Evolutionary conservation across 805 yeast species (phyloP), one percentile per base, ranked within the genome.

Genomic region (Pichia rugopelliculosa): DNA sequence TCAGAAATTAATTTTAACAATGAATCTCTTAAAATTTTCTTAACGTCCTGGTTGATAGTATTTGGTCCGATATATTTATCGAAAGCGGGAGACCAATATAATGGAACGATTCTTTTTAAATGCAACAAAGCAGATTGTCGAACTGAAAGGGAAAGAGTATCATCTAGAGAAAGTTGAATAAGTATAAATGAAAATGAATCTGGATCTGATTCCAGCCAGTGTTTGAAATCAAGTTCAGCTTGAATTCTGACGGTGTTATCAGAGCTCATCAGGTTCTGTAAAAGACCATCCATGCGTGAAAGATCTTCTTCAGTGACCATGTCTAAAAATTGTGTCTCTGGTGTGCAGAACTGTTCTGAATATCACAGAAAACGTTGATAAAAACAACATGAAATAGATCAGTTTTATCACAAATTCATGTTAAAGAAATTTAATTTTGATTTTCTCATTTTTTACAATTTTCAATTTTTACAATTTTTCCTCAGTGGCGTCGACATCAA

Each of bases 41-140:
- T 88, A 13, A 71, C 66, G 0, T 73, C 75, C 42, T 73, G 79
- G 11, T 67, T 59, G 12, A 87, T 62, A 6, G 66, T 50, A n/a
- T 38, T 33, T 0, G 82, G 81, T 0, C 95, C 95, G 17, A 69
- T 62, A 60, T 77, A 90, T 15, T 87, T 80, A 46, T 76, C 81
- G 62, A 89, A 88, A 0, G 86, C 95, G 8, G 89, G 77, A 15
- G 89, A 79, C 98, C 98, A 90, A 57, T 76, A 79, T 55, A 72
- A 67, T 0, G 89, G 84, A 1, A 87, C 83, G 17, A 83, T 61
- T 46, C 84, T 71, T 57, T 85, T 83, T 54, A 87, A 61, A 51
- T 84, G 80, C 30, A 87, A 66, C 36, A 89, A 62, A 15, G 84
- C 75, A 39, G 84, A 71, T 61, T 84, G 95, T 55, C 84, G 69